Evolutionary conservation across 192 early-diverging fungal genomes (phyloP).

Genomic region (Diversispora epigaea): DNA sequence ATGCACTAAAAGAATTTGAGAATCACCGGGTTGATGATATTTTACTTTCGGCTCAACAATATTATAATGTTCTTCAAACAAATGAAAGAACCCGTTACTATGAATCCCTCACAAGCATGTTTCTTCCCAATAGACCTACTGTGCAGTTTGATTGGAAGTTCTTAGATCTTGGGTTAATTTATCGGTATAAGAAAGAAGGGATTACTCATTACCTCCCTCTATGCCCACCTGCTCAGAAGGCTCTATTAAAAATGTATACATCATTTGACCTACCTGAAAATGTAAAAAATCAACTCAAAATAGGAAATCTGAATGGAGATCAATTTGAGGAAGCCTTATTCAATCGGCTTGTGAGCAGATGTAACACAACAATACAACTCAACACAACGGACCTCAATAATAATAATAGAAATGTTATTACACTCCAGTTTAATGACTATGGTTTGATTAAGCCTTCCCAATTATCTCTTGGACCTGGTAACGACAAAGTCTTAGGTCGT

Average conservation of each 20-base stretch:
- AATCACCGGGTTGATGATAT: neutral
- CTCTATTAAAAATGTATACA: constrained; percentile 38
- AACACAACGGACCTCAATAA: constrained; percentile 37
- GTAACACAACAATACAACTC: constrained; percentile 25
- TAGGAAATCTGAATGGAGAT: constrained; percentile 19
- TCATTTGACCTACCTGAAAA: constrained; percentile 25
- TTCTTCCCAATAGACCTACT: constrained; percentile 23
- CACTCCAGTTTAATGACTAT: constrained; percentile 29
- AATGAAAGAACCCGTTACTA: constrained; percentile 18
- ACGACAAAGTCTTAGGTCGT: constrained; percentile 29
- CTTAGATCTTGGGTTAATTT: no score
- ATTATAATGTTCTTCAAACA: neutral
- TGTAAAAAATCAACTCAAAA: constrained; percentile 24
- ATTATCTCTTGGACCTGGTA: constrained; percentile 34
- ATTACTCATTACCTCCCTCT: constrained; percentile 31
- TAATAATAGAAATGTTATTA: constrained; percentile 9
- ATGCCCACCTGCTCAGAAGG: constrained; percentile 36
- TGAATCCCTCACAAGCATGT: constrained; percentile 31
- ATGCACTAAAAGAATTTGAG: constrained; percentile 17
- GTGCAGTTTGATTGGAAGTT: constrained; percentile 38
- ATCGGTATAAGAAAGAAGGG: constrained; percentile 34
- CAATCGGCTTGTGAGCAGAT: constrained; percentile 31
- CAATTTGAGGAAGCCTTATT: constrained; percentile 35
- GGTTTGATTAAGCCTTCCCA: neutral
- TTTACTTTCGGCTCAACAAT: neutral